Conservation (phyloP, 1,284 basidiomycete species). For the Ustilago nuda region DNA sequence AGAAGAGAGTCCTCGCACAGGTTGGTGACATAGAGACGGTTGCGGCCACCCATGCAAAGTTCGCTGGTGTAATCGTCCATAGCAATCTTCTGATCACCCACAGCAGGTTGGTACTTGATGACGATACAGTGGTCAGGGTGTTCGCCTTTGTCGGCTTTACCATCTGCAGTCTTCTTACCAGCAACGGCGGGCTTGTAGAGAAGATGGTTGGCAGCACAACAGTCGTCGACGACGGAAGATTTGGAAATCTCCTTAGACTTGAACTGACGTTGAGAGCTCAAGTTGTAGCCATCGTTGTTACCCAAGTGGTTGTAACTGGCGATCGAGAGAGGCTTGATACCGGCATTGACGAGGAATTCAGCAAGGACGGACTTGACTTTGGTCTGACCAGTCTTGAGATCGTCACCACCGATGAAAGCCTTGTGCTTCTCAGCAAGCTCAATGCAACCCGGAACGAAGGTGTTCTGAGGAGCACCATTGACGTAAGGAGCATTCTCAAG, state of each 20-base stretch:
- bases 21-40: constrained; percentile 63
- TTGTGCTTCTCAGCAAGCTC: constrained; percentile 88
- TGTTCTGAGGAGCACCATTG: constrained; percentile 99
- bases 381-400: constrained; percentile 81
- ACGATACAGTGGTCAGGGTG: constrained; percentile 98
- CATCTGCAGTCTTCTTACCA: constrained; percentile 68
- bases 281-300: constrained; percentile 96
- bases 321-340: constrained; percentile 97
- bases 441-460: constrained; percentile 95
- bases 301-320: constrained; percentile 98
- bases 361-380: constrained; percentile 85
- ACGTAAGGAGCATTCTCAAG: constrained; percentile 95
- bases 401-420: constrained; percentile 96
- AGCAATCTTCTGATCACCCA: constrained; percentile 86
- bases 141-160: constrained; percentile 79
- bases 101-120: constrained; percentile 76
- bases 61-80: constrained; percentile 99
- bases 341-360: constrained; percentile 98
- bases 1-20: constrained; percentile 84
- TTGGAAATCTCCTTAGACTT: constrained; percentile 91
- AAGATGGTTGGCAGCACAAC: constrained; percentile 79
- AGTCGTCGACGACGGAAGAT: constrained; percentile 90
- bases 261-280: constrained; percentile 91
- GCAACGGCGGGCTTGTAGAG: constrained; percentile 82
- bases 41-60: constrained; percentile 74